Evolutionary conservation across 2,329 filamentous ascomycete genomes (phyloP).

Genomic region (Pseudocercospora fijiensis): DNA sequence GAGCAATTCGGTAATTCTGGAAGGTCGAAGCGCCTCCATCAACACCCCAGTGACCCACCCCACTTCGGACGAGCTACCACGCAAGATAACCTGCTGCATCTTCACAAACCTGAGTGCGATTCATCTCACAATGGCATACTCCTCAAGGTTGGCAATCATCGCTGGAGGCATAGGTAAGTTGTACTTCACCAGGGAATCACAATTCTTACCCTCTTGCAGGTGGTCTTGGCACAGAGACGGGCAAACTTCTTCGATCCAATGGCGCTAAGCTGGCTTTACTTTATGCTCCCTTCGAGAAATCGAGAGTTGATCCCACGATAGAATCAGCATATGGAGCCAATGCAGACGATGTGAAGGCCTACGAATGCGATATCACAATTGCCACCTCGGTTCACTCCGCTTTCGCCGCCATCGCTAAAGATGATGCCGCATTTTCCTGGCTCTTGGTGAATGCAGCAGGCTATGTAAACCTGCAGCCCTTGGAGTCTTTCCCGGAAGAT

Average conservation of each 20-base stretch:
- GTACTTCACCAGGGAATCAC: constrained; percentile 13
- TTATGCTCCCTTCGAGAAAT: constrained; percentile 50
- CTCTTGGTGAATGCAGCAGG: constrained; percentile 41
- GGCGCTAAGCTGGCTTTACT: constrained; percentile 48
- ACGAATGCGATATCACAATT: constrained; percentile 41
- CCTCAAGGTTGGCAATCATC: constrained; percentile 45
- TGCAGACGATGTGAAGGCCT: constrained; percentile 30
- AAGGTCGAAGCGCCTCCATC: background rate
- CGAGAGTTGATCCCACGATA: constrained; percentile 41
- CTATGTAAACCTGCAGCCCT: constrained; percentile 48
- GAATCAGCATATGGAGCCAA: constrained; percentile 36
- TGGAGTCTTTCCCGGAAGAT: constrained; percentile 46
- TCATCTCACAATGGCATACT: constrained; percentile 33
- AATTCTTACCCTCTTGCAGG: constrained; percentile 27
- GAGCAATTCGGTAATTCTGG: background rate
- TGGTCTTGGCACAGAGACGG: constrained; percentile 48
- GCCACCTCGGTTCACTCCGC: constrained; percentile 32
- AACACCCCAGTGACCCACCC: constrained; percentile 1
- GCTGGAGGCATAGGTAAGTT: constrained; percentile 44
- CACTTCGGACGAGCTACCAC: background rate
- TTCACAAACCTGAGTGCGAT: background rate
- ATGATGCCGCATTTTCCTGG: constrained; percentile 33
- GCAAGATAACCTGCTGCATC: background rate
- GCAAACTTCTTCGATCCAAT: constrained; percentile 43
- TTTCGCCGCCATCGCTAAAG: constrained; percentile 31